These are phyloP conservation scores for Paramecium sexaurelia DNA, from an alignment of 73 alveolate genomes.

Conservation along the genomic window DNA sequence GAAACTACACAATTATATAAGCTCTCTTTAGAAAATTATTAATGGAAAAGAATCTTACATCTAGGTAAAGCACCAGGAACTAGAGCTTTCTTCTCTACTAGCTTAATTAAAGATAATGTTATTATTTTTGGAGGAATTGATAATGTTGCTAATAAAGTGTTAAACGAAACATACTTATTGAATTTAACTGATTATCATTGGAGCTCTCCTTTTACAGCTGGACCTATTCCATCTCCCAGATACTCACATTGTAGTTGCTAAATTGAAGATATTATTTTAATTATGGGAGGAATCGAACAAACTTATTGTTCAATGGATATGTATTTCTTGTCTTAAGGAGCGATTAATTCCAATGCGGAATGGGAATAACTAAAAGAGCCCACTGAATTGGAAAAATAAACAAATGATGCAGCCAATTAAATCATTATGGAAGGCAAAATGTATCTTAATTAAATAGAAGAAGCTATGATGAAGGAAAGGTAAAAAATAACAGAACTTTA, in stretches of 20 bases:
- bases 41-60: constrained; percentile 59
- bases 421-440: constrained; percentile 61
- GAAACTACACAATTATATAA: not conserved
- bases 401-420: constrained; percentile 59
- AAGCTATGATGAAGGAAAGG: constrained; percentile 61
- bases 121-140: constrained; percentile 67
- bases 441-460: constrained; percentile 54
- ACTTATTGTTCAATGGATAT: constrained; percentile 70
- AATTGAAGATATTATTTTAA: constrained; percentile 48
- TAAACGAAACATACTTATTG: constrained; percentile 58
- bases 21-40: not conserved
- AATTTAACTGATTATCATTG: constrained; percentile 62
- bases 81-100: constrained; percentile 56
- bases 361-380: constrained; percentile 68
- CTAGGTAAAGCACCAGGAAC: constrained; percentile 65
- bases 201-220: constrained; percentile 72
- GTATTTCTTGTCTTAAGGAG: constrained; percentile 33
- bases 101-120: constrained; percentile 41
- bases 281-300: constrained; percentile 58
- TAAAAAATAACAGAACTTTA: constrained; percentile 25
- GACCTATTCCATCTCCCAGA: constrained; percentile 76
- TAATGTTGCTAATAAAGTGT: constrained; percentile 29
- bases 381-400: constrained; percentile 33
- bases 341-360: constrained; percentile 32
- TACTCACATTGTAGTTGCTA: constrained; percentile 70